These are phyloP conservation scores for Candida maris DNA, from an alignment of 805 yeast species.

Conservation along the genomic window DNA sequence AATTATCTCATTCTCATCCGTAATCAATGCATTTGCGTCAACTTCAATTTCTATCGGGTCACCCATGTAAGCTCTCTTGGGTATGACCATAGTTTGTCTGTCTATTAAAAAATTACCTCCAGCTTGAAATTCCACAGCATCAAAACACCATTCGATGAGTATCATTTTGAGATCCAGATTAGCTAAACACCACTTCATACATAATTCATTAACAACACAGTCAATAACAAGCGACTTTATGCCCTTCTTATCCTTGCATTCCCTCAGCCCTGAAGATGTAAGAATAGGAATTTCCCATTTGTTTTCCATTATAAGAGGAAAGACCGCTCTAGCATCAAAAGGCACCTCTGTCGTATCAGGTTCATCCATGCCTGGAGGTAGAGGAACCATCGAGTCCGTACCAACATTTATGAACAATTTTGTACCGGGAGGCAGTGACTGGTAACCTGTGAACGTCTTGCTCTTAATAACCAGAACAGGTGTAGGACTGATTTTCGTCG, in stretches of 20 bases:
- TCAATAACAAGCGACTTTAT: conserved; percentile 62
- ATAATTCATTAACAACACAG: conserved; percentile 66
- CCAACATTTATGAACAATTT: conserved; percentile 82
- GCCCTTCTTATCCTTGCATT: conserved; percentile 68
- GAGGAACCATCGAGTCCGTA: conserved; percentile 60
- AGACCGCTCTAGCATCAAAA: conserved; percentile 56
- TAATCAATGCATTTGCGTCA: conserved; percentile 40
- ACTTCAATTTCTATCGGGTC: conserved; percentile 43
- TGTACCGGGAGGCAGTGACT: conserved; percentile 33
- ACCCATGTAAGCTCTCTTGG: conserved; percentile 75
- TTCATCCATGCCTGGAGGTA: conserved; percentile 37
- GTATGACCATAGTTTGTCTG: conserved; percentile 56
- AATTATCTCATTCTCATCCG: conserved; percentile 32
- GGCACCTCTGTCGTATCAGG: conserved; percentile 11
- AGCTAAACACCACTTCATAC: conserved; percentile 58
- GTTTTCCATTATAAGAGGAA: conserved; percentile 60
- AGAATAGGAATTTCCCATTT: conserved; percentile 86
- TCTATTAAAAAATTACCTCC: conserved; percentile 43
- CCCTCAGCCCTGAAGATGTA: conserved; percentile 51
- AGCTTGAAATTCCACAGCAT: conserved; percentile 55
- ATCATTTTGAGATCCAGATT: conserved; percentile 61
- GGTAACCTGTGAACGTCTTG: conserved; percentile 37
- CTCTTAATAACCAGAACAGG: conserved; percentile 78
- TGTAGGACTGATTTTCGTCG: conserved; percentile 39
- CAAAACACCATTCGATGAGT: conserved; percentile 79